A percentile compares a stretch with the other conserved stretches of the same genome.
Conservation (phyloP, 2,329 filamentous ascomycete genomes). For the Endoconidiophora polonica region DNA sequence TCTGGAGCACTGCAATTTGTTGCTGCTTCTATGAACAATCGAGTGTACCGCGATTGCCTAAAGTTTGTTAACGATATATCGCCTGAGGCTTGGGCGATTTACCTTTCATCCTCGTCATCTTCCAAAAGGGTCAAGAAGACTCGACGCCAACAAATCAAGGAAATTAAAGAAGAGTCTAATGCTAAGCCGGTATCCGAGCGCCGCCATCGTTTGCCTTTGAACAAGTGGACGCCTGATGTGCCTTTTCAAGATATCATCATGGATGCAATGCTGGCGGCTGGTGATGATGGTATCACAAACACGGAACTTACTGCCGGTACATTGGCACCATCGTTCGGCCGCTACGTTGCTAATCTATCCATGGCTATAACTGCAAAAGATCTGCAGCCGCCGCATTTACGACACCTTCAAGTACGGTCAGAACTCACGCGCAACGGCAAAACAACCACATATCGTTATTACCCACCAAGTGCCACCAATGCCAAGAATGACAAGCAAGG, state of each 20-base stretch:
- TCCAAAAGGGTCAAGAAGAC: slow-evolving; percentile 12
- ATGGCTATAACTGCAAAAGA: slow-evolving; percentile 18
- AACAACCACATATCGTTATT: slow-evolving; percentile 13
- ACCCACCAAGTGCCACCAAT: slow-evolving; percentile 2
- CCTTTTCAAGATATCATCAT: slow-evolving; percentile 17
- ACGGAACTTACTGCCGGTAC: slow-evolving; percentile 22
- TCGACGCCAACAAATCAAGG: slow-evolving; percentile 12
- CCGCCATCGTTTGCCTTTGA: not conserved
- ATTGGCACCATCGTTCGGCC: slow-evolving; percentile 21
- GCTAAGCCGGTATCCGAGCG: not conserved
- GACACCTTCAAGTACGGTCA: slow-evolving; percentile 22
- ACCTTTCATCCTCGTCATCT: slow-evolving; percentile 20
- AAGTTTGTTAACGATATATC: slow-evolving; percentile 40
- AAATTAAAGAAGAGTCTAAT: slow-evolving; percentile 5
- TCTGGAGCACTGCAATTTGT: slow-evolving; percentile 40
- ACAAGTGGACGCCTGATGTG: slow-evolving; percentile 11
- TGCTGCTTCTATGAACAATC: slow-evolving; percentile 35
- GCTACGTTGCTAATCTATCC: slow-evolving; percentile 19
- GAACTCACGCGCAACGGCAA: slow-evolving; percentile 13
- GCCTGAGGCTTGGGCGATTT: slow-evolving; percentile 38
- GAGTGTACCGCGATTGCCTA: slow-evolving; percentile 44
- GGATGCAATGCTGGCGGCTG: slow-evolving; percentile 21
- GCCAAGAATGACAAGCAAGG: not conserved
- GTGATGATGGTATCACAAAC: slow-evolving; percentile 20
- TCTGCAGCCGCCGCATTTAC: slow-evolving; percentile 25